Base-by-base conservation (phyloP, 306 rosid species). In the Prunus armeniaca region DNA sequence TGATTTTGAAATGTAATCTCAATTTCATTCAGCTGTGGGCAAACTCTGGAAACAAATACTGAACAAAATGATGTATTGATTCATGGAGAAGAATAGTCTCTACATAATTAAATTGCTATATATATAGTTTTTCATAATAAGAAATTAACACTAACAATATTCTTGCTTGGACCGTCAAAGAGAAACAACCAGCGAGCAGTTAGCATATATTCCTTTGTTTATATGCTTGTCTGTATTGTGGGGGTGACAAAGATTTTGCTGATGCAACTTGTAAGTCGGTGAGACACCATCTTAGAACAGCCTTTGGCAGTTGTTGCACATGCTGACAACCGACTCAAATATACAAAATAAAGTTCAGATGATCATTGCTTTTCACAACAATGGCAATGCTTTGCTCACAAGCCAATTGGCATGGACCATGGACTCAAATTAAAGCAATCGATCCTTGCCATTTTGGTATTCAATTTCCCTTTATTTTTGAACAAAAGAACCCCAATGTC, bases 221-320 rank as follows among this genome's bases (percentile, higher is more conserved):
- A 55, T 12, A 32, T 55, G 41, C 66, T 15, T 72, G 55, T 58
- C 55, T 72, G 67, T 55, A 38, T 30, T 2, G 52, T 72, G 76
- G 27, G 30, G 76, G 76, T 22, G 64, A 75, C 79, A 75, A 20
- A 32, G 72, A 34, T 51, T 38, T 65, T 65, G 79, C 65, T 75
- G 17, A 54, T 49, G 4, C 13, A 34, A 32, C 72, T 15, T 55
- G 76, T 17, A 24, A 55, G 75, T 34, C 55, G 64, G 45, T 24
- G 25, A 68, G 54, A 12, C 32, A 68, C 49, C 62, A 63, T 11
- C 20, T 63, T 30, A 28, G 61, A 51, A 20, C 18, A 45, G 30
- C 78, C 15, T 1, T n/a, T 12, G 19, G 38, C 28, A 47, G 12
- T 24, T 9, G 62, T 30, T 19, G 63, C 69, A 50, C 49, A 63